Conservation (phyloP, 768 basidiomycete genomes). For the Lyophyllum semitale region DNA sequence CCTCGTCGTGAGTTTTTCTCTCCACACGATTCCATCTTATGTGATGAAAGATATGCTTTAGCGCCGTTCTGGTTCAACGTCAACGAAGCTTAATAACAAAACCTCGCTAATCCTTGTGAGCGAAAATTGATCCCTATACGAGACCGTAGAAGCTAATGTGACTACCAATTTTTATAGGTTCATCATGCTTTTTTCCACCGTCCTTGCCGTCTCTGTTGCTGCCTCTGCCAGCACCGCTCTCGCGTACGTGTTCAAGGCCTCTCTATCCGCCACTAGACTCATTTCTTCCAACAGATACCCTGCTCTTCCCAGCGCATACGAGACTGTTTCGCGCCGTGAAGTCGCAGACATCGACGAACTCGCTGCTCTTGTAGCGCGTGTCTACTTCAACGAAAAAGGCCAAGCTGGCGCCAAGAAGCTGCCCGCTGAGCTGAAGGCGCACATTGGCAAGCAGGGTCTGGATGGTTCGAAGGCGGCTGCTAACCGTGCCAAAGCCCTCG, state of each 20-base stretch:
- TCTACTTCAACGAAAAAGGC: not conserved
- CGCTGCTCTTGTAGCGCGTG: not conserved
- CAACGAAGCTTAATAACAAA: too few relatives aligned
- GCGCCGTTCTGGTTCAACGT: too few relatives aligned
- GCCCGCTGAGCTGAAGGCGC: not conserved
- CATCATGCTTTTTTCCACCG: constrained; percentile 2
- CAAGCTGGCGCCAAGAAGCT: not conserved
- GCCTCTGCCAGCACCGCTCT: not conserved
- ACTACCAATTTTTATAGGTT: not conserved
- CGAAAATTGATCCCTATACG: too few relatives aligned
- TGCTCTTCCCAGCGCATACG: not conserved
- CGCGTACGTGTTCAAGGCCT: not conserved
- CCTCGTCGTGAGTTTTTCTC: too few relatives aligned
- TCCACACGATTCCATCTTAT: too few relatives aligned
- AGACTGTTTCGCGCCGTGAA: not conserved
- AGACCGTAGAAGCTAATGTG: too few relatives aligned
- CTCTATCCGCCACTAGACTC: not conserved
- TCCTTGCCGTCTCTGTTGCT: not conserved
- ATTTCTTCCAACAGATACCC: not conserved
- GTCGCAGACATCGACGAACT: not conserved
- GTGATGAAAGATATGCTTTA: too few relatives aligned
- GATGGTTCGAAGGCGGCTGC: not conserved
- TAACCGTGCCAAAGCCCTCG: not conserved
- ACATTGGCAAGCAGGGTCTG: constrained; percentile 3
- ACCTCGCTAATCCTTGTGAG: too few relatives aligned